Base-by-base conservation (phyloP, 345 rosid genomes). In the Boechera stricta region DNA sequence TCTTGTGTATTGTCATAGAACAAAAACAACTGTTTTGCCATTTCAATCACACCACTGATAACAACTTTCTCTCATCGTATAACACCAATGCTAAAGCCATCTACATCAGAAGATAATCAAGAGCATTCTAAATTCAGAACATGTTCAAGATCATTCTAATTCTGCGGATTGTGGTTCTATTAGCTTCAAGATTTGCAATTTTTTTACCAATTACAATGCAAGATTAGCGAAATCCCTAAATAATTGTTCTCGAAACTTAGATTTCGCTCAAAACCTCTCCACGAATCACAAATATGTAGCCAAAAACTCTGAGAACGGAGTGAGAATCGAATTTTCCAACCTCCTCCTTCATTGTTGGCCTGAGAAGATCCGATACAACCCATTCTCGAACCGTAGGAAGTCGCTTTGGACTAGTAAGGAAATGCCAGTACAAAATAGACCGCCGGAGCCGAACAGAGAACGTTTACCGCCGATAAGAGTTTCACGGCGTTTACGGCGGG, bases 331-430 rank as follows among this genome's bases (percentile, higher is more conserved):
- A 2, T 49, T 13, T 15, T 2, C 26, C 16, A 5, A 69, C 79
- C 82, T 54, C 47, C 67, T 28, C 62, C 53, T 48, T 69, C 79
- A 3, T 29, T 42, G 56, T 26, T 64, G 12, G 82, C 79, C 28
- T 52, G 73, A 13, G 82, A 80, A 29, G 82, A 80, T 69, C 57
- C 71, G 39, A 58, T 59, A 54, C 79, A 80, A 4, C 82, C 82
- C 79, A 80, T 80, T 15, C 33, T 38, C 18, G 52, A 32, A 45
- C 12, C 24, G 24, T 21, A 21, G 24, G 24, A 21, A 21, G 24
- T 21, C 24, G 24, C 24, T 21, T 21, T 21, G 24, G 24, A 21
- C 24, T 21, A 21, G 24, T 21, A 21, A 21, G 24, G 24, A 21
- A 21, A 21, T 21, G 24, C 24, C 1, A 64, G 62, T n/a, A 60